These are phyloP conservation scores for Naganishia liquefaciens DNA, from an alignment of 1,284 basidiomycete genomes.

Conservation along the genomic window DNA sequence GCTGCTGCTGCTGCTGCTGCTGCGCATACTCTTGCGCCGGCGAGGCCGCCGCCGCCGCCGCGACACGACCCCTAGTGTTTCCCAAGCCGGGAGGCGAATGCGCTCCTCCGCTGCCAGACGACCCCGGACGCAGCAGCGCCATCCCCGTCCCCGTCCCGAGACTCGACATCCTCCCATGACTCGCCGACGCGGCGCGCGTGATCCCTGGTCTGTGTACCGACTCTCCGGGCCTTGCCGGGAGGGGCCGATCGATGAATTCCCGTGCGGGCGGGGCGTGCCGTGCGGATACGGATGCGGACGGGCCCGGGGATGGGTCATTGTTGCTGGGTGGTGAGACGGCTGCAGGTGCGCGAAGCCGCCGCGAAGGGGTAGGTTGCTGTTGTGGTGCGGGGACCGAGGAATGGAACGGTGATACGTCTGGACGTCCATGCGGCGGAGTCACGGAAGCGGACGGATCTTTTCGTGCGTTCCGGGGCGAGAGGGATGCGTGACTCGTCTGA, in stretches of 20 bases:
- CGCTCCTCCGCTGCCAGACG: too few species aligned
- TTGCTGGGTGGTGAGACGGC: neutral
- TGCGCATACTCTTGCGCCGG: conserved; percentile 9
- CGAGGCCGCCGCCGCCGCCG: neutral
- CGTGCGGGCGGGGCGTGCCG: conserved; percentile 16
- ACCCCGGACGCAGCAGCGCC: too few species aligned
- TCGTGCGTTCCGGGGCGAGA: conserved; percentile 6
- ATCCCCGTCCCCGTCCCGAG: neutral
- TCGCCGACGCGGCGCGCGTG: neutral
- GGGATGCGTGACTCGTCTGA: conserved; percentile 12
- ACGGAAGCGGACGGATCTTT: neutral
- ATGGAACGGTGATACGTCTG: neutral
- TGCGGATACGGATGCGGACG: neutral
- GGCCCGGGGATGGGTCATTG: neutral
- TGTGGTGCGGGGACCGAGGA: conserved; percentile 1
- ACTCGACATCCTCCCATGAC: neutral
- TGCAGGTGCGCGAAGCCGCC: neutral
- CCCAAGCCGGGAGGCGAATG: too few species aligned
- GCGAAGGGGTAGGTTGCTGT: too few species aligned
- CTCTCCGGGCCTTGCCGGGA: conserved; percentile 31
- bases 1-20: conserved; percentile 18
- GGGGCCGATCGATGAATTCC: conserved; percentile 32
- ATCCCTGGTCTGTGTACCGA: neutral
- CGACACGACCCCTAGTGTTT: conserved; percentile 25
- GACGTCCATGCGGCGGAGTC: neutral